A percentile compares a stretch with the other conserved stretches of the same genome.
Conservation (phyloP, 352 stramenopile genomes). For the Phytophthora quininea region DNA sequence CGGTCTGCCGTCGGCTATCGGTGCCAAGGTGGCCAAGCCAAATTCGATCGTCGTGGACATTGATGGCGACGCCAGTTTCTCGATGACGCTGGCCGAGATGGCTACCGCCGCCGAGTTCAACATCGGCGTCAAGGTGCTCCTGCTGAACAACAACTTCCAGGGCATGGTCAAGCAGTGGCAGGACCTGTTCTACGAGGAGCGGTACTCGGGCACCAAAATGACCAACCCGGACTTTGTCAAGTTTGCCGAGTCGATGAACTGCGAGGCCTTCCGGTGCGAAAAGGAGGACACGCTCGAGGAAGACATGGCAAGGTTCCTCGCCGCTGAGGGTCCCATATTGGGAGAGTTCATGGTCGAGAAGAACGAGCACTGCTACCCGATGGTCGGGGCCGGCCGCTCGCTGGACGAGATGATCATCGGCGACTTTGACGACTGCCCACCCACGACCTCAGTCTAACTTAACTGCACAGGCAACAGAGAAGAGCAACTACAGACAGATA, state of each 20-base stretch:
- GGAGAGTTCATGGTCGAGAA: slow-evolving; percentile 95
- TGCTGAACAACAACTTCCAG: slow-evolving; percentile 97
- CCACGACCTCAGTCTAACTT: slow-evolving; percentile 90
- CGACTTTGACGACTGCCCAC: slow-evolving; percentile 93
- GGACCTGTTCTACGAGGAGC: slow-evolving; percentile 96
- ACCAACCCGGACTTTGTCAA: slow-evolving; percentile 95
- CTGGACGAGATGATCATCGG: slow-evolving; percentile 97
- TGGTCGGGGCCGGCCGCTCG: slow-evolving; percentile 92
- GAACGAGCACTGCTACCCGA: slow-evolving; percentile 94
- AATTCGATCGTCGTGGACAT: slow-evolving; percentile 90
- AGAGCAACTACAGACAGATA: slow-evolving; percentile 13
- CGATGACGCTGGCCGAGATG: slow-evolving; percentile 97
- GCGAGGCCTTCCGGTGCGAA: slow-evolving; percentile 90
- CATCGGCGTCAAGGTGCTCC: slow-evolving; percentile 95
- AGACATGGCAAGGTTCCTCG: slow-evolving; percentile 94
- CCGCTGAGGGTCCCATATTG: slow-evolving; percentile 92
- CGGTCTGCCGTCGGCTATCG: slow-evolving; percentile 92
- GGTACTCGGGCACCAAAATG: slow-evolving; percentile 91
- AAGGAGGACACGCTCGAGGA: slow-evolving; percentile 89
- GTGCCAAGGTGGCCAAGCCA: slow-evolving; percentile 93
- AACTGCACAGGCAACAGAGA: slow-evolving; percentile 16
- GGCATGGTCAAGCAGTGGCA: slow-evolving; percentile 99
- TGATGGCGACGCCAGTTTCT: slow-evolving; percentile 96
- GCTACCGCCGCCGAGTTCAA: slow-evolving; percentile 94
- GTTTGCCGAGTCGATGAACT: slow-evolving; percentile 94